Conservation (phyloP, 164 flowering plant species). For the Liriodendron chinense region DNA sequence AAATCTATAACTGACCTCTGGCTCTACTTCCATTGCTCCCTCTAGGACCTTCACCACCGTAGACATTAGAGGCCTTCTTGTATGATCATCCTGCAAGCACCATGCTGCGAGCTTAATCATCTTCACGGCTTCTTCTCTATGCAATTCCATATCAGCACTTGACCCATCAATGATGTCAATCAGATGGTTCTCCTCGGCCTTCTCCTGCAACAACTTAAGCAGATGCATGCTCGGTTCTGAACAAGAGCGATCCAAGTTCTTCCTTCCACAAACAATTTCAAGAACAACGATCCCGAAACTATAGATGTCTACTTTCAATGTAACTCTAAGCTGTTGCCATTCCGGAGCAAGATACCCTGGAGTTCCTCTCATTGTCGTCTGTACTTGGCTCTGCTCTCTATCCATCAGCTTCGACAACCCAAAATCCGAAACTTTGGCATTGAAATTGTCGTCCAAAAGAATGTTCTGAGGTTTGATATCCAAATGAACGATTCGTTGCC, state of each 20-base stretch:
- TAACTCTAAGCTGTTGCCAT: slow-evolving; percentile 9
- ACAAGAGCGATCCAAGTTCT: slow-evolving; percentile 15
- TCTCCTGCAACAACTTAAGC: slow-evolving; percentile 10
- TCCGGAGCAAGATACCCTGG: slow-evolving; percentile 14
- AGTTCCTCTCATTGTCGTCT: slow-evolving; percentile 17
- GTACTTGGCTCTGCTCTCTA: slow-evolving; percentile 28
- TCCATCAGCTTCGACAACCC: slow-evolving; percentile 25
- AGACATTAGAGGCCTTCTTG: slow-evolving; percentile 21
- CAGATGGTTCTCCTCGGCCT: slow-evolving; percentile 10
- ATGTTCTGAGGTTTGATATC: slow-evolving; percentile 12
- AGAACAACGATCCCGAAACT: slow-evolving; percentile 22
- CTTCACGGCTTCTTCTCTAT: slow-evolving; percentile 15
- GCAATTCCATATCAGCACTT: not conserved
- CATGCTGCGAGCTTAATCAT: slow-evolving; percentile 20
- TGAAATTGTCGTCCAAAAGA: slow-evolving; percentile 14
- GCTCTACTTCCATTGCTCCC: slow-evolving; percentile 14
- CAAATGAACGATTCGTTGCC: slow-evolving; percentile 8
- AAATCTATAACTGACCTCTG: slow-evolving; percentile 1
- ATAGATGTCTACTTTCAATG: slow-evolving; percentile 27
- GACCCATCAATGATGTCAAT: slow-evolving; percentile 7
- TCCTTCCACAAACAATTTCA: slow-evolving; percentile 18
- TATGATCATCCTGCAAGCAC: slow-evolving; percentile 18
- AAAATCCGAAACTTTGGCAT: slow-evolving; percentile 28
- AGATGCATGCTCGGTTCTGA: slow-evolving; percentile 4
- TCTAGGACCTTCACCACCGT: slow-evolving; percentile 25